These are phyloP conservation scores for Rhynchospora pubera DNA, from an alignment of 176 grass and related monocot species.

Conservation along the genomic window DNA sequence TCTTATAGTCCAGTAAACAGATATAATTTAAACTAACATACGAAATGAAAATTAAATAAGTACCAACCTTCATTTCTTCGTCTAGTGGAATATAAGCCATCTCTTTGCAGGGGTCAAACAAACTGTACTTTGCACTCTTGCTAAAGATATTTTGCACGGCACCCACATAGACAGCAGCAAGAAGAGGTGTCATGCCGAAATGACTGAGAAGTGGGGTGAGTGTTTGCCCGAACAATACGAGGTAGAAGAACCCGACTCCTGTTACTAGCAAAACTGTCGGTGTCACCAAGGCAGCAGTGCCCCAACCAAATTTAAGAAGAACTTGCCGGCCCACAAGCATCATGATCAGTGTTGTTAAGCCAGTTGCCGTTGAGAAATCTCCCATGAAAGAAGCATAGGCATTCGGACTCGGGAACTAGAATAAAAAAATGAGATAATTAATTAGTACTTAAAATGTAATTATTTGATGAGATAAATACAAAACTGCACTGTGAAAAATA, in stretches of 20 bases:
- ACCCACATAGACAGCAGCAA: slow-evolving; percentile 76
- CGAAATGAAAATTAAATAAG: background rate
- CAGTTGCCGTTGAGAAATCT: slow-evolving; percentile 78
- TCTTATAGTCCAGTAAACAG: background rate
- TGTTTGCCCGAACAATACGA: slow-evolving; percentile 66
- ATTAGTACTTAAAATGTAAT: background rate
- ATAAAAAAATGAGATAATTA: slow-evolving; percentile 9
- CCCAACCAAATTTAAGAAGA: slow-evolving; percentile 73
- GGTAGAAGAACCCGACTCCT: slow-evolving; percentile 73
- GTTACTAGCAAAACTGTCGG: slow-evolving; percentile 73
- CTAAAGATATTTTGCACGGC: slow-evolving; percentile 92
- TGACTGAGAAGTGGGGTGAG: slow-evolving; percentile 54
- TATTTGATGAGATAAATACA: too few relatives aligned
- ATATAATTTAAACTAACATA: background rate
- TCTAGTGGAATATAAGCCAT: slow-evolving; percentile 96
- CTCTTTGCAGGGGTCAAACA: slow-evolving; percentile 94
- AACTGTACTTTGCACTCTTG: slow-evolving; percentile 93
- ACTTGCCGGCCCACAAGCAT: slow-evolving; percentile 65
- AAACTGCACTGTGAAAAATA: too few relatives aligned
- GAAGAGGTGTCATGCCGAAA: slow-evolving; percentile 67
- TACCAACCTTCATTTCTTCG: slow-evolving; percentile 81
- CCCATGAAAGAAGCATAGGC: slow-evolving; percentile 93
- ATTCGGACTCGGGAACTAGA: slow-evolving; percentile 82
- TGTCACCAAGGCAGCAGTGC: slow-evolving; percentile 73
- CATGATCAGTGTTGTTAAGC: slow-evolving; percentile 85